phyloP scores from a whole-genome alignment of 2,329 filamentous ascomycete species.

The Phaeosphaeriaceae sp. region DNA sequence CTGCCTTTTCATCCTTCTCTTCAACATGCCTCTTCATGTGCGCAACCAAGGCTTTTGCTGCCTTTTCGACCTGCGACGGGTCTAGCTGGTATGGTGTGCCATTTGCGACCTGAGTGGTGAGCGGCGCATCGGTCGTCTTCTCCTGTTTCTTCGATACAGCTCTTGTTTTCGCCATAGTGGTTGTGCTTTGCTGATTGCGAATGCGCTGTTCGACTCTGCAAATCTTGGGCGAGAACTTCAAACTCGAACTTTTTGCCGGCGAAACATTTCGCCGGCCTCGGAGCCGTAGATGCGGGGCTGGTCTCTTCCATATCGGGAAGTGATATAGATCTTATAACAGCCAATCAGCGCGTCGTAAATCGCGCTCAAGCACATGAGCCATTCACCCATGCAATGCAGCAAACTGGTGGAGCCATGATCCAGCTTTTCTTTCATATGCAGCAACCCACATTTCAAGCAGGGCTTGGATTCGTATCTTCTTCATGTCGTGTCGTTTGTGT shows the following conservation, averaged over 20 bases:
- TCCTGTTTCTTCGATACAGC: slow-evolving; percentile 28
- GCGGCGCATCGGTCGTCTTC: slow-evolving; percentile 39
- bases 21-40: slow-evolving; percentile 61
- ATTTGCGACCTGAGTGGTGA: slow-evolving; percentile 46
- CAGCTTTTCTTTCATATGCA: slow-evolving; percentile 11
- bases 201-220: background rate
- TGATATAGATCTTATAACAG: background rate
- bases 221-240: slow-evolving; percentile 24
- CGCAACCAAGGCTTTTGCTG: slow-evolving; percentile 64
- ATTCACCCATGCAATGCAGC: slow-evolving; percentile 15
- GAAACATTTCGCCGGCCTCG: slow-evolving; percentile 22
- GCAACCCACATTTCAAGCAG: slow-evolving; percentile 9
- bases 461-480: slow-evolving; percentile 3
- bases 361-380: slow-evolving; percentile 29
- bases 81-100: slow-evolving; percentile 53
- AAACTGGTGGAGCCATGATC: slow-evolving; percentile 17
- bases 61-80: slow-evolving; percentile 61
- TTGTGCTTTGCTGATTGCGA: slow-evolving; percentile 16
- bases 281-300: slow-evolving; percentile 21
- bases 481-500: background rate
- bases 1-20: slow-evolving; percentile 55
- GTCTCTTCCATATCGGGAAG: slow-evolving; percentile 16
- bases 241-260: slow-evolving; percentile 28
- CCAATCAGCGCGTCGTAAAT: slow-evolving; percentile 37
- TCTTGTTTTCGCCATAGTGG: slow-evolving; percentile 43